Base-by-base conservation (phyloP, 768 basidiomycete species). In the Podaxis sp. region DNA sequence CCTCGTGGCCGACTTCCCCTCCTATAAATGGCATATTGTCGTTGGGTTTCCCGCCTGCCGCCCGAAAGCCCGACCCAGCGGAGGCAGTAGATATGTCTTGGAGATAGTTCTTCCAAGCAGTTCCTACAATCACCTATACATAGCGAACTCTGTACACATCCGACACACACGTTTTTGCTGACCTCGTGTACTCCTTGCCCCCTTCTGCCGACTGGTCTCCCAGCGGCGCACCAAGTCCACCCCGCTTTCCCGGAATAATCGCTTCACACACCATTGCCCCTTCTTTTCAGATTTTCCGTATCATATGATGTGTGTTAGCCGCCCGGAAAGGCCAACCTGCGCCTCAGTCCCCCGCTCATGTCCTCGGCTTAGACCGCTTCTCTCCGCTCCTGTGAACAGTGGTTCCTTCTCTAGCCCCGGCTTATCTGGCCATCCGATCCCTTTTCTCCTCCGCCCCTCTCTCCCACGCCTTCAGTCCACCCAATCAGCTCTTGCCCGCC, bases 221-320 rank as follows among this genome's bases (percentile, higher is more conserved):
- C 38, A 55, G 40, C 55, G 57, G 48, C 57, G 57, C 32, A 42
- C 54, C 54, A 55, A 55, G 42, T 42, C 54, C 53, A 55, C 53
- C n/a, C n/a, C 53, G 53, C 53, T 54, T 16, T 54, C 54, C 54
- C 54, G 54, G 54, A 55, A 44, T 55, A 44, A 55, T 55, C 55
- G 25, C 55, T 44, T 55, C 55, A 57, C 55, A 46, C 55, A 44
- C 55, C 27, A 55, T 11, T 1, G 11, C 37, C 32, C 47, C 28
- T 54, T 28, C 37, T 54, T 54, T 54, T 18, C n/a, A 38, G 37
- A 23, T 38, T 23, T 38, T 28, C 37, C 9, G 25, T 28, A 50
- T 59, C 57, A 59, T 51, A 51, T 59, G 57, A 59, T 51, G 57
- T 16, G 48, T 21, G 18, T 50, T 38, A 50, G 48, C 55, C 55